These are phyloP conservation scores for Glaciozyma martinii DNA, from an alignment of 768 basidiomycete genomes.

Conservation along the genomic window DNA sequence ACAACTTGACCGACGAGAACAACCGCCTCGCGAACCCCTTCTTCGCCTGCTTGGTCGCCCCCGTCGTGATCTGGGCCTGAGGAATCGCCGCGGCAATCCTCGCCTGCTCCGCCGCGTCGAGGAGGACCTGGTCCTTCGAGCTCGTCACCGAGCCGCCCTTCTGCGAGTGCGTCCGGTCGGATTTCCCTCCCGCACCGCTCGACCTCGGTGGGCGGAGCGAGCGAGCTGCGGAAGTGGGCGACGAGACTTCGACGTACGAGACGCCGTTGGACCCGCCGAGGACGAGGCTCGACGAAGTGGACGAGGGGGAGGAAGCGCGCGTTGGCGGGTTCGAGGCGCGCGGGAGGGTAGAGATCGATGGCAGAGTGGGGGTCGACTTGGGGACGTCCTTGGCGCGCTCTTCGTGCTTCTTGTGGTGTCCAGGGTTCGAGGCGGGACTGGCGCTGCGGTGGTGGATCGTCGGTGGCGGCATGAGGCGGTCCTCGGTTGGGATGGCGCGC, in stretches of 20 bases:
- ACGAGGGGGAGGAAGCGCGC: conserved; percentile 4
- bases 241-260: conserved; percentile 18
- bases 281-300: background rate
- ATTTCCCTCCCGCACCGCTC: conserved; percentile 2
- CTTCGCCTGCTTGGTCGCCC: background rate
- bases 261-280: conserved; percentile 7
- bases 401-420: too few species aligned
- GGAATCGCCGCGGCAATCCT: conserved; percentile 16
- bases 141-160: conserved; percentile 5
- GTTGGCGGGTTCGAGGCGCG: background rate
- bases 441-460: background rate
- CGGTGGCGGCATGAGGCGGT: conserved; percentile 14
- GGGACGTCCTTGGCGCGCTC: background rate
- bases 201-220: background rate
- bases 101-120: conserved; percentile 9
- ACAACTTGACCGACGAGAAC: background rate
- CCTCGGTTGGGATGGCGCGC: conserved; percentile 17
- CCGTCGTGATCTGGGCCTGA: conserved; percentile 11
- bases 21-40: conserved; percentile 15
- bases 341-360: too few species aligned
- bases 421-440: background rate
- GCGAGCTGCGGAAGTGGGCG: background rate
- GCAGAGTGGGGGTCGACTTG: background rate
- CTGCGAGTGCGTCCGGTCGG: conserved; percentile 19
- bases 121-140: conserved; percentile 17